These are phyloP conservation scores for Sarocladiaceae sp. DNA, from an alignment of 2,329 filamentous ascomycete species.

Conservation along the genomic window DNA sequence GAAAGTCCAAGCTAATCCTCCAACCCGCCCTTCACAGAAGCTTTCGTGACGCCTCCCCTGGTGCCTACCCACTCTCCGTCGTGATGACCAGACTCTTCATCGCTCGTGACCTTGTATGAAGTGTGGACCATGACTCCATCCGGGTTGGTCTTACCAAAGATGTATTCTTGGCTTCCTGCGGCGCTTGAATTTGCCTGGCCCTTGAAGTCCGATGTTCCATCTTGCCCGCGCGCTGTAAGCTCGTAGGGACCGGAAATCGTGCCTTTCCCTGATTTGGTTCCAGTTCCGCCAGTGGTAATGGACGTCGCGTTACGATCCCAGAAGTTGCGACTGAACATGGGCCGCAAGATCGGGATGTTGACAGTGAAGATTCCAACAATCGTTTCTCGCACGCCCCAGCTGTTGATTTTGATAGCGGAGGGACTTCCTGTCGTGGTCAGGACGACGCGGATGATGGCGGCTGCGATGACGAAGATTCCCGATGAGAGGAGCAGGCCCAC, in stretches of 20 bases:
- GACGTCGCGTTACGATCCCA: neutral
- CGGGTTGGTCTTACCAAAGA: neutral
- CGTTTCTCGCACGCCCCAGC: conserved; percentile 15
- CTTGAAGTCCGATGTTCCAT: neutral
- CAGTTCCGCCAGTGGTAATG: neutral
- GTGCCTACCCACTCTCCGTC: neutral
- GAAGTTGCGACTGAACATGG: conserved; percentile 8
- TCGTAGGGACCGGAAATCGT: neutral
- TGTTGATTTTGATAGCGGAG: conserved; percentile 18
- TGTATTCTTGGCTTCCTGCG: neutral
- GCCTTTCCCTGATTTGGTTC: neutral
- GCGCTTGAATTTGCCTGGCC: neutral
- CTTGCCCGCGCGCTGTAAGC: neutral
- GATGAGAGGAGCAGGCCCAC: conserved; percentile 20
- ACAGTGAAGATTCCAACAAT: conserved; percentile 11
- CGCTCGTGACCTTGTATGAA: neutral
- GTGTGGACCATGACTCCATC: neutral
- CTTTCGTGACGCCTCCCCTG: neutral
- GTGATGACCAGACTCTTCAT: conserved; percentile 1
- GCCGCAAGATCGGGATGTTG: conserved; percentile 10
- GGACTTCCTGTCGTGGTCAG: conserved; percentile 17
- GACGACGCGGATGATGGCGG: conserved; percentile 18
- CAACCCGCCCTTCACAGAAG: neutral
- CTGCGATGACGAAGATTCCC: conserved; percentile 20
- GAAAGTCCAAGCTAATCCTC: no score